A percentile compares a stretch with the other conserved stretches of the same genome.
These are phyloP conservation scores for Stropharia rugosoannulata DNA, from an alignment of 768 basidiomycete species.

Conservation along the genomic window DNA sequence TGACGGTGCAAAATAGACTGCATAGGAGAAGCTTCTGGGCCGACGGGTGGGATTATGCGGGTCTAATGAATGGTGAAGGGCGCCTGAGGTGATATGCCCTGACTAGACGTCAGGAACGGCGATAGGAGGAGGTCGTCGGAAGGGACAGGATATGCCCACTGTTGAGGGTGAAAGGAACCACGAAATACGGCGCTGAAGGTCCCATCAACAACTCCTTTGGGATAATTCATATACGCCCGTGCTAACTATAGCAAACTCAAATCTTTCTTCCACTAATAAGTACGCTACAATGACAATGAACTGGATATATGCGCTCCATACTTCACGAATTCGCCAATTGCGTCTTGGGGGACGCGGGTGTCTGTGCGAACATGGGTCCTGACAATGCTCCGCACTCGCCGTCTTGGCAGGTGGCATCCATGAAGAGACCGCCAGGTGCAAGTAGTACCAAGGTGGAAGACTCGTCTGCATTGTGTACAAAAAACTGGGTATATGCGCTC, in stretches of 20 bases:
- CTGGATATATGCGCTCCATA: too few species aligned
- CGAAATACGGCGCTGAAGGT: background rate
- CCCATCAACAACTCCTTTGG: constrained; percentile 2
- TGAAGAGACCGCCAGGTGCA: too few species aligned
- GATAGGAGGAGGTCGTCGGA: background rate
- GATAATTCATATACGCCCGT: background rate
- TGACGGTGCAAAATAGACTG: constrained; percentile 39
- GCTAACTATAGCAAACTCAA: background rate
- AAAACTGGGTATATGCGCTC: too few species aligned
- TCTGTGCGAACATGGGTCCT: too few species aligned
- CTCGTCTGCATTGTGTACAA: too few species aligned
- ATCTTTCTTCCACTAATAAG: background rate
- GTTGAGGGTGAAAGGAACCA: background rate
- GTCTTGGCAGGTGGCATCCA: too few species aligned
- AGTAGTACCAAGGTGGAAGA: too few species aligned
- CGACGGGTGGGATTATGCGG: background rate
- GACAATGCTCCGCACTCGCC: too few species aligned
- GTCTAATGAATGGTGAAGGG: background rate
- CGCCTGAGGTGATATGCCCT: background rate
- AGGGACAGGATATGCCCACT: background rate
- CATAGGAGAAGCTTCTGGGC: constrained; percentile 21
- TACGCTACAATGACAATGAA: background rate
- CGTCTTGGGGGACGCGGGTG: too few species aligned
- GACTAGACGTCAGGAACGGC: background rate
- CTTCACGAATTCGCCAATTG: too few species aligned